Base-by-base conservation (phyloP, 1,139 yeast species). In the Taphrina wiesneri region DNA sequence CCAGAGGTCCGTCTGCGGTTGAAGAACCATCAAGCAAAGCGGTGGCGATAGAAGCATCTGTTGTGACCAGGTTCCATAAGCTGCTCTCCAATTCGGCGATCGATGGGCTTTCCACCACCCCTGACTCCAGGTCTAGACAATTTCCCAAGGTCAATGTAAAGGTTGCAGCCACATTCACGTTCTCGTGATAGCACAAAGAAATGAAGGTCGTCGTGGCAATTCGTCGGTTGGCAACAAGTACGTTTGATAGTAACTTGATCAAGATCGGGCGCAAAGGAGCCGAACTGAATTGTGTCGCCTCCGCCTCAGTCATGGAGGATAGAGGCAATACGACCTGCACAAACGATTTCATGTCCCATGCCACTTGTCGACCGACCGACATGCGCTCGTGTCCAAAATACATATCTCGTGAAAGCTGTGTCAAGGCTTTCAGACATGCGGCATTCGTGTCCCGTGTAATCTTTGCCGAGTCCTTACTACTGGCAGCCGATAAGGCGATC, bases 21-120 rank as follows among this genome's bases (percentile, higher is more conserved):
- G 64, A 43, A n/a, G 36, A 26, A 17, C 49, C 51, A 23, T 60
- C 64, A 17, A 60, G 21, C 13, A 49, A 41, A 17, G 64, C 64
- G 28, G 57, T 51, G 4, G 43, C 28, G n/a, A 54, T 13, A 11
- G 32, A 21, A 15, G 28, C 23, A 28, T 54, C 59, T 13, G 9
- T 36, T n/a, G 59, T 28, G 23, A 41, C 41, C 17, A 39, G 11
- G 17, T 21, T 21, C 59, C 59, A 54, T 6, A 54, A 19, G 19
- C 21, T 7, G 11, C 19, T 23, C 23, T 39, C 23, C 23, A 54
- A 21, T 15, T 25, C 36, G 15, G 7, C 34, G 11, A 21, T 19
- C 15, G 59, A 6, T 15, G 32, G 49, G 39, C 49, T 36, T 25
- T 36, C 15, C 19, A 39, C 19, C 1, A 54, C 39, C 7, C 59